Base-by-base conservation (phyloP, 805 yeast genomes). In the Pichia paraexigua region DNA sequence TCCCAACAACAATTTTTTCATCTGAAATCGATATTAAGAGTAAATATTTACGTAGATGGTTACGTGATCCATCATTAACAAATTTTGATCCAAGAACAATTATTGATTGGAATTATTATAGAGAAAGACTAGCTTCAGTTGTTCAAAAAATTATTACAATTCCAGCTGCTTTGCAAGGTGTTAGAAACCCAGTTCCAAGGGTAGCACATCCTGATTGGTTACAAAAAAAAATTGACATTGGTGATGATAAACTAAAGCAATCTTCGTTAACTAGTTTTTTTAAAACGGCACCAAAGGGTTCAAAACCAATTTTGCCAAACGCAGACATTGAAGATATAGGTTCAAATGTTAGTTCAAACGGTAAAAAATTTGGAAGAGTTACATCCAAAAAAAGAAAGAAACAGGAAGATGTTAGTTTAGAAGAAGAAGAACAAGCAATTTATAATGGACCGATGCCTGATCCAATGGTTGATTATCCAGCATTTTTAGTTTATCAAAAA, bases 201-300 rank as follows among this genome's bases (percentile, higher is more conserved):
- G 92, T 95, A 8, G 79, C 79, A 5, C 97, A 92, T 62, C 99
- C 99, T 0, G 94, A 85, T 30, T 94, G 99, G 99, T 72, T 94
- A 51, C 77, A 75, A 53, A 82, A 76, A 58, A 78, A 77, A 53
- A 80, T 92, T 49, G 74, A 76, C 2, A 70, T 69, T 7, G 78
- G 73, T 50, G 80, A 80, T 50, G 92, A 87, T 63, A 79, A 77
- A 52, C 74, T 78, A 61, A 87, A 87, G 61, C 98, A 92, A 66
- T 73, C 82, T 2, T 78, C 81, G 0, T 69, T 92, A 46, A 66
- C 75, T 1, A 69, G 69, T 2, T 87, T 86, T 63, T 84, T 90
- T 58, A 59, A 67, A 11, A 70, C 70, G 42, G 64, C 80, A 0
- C 63, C 72, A 11, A 70, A 70, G 39, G 61, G 63, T 15, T 48